Percentiles rank a stretch among this genome's conserved stretches.
These are phyloP conservation scores for Fusarium cicatricum DNA, from an alignment of 2,329 filamentous ascomycete genomes.

Conservation along the genomic window DNA sequence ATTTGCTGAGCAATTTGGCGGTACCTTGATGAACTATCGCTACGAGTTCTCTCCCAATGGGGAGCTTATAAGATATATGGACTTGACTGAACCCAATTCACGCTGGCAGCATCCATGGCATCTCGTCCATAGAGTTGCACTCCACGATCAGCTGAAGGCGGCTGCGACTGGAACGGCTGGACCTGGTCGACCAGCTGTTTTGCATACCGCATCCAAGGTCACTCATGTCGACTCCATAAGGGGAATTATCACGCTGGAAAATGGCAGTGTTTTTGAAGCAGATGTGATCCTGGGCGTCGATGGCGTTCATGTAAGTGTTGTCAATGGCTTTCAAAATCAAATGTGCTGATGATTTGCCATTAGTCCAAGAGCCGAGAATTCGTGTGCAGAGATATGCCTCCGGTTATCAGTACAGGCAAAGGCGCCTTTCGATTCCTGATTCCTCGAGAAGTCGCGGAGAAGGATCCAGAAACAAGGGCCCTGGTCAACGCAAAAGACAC, in stretches of 20 bases:
- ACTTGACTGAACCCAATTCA: constrained; percentile 47
- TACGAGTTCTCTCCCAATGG: constrained; percentile 50
- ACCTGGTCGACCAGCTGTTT: constrained; percentile 47
- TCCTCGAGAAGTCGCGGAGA: constrained; percentile 47
- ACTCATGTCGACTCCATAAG: constrained; percentile 51
- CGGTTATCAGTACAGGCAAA: constrained; percentile 57
- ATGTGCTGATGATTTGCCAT: neutral
- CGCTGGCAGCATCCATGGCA: constrained; percentile 59
- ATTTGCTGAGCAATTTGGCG: constrained; percentile 49
- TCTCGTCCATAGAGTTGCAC: constrained; percentile 59
- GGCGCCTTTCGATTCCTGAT: constrained; percentile 65
- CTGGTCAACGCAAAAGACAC: constrained; percentile 23
- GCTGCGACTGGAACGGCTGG: constrained; percentile 50
- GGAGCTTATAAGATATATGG: constrained; percentile 45
- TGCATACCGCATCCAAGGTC: constrained; percentile 53
- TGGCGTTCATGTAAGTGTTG: constrained; percentile 55
- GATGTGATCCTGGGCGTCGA: constrained; percentile 65
- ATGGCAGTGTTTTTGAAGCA: constrained; percentile 52
- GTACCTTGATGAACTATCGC: constrained; percentile 45
- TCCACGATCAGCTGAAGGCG: constrained; percentile 59
- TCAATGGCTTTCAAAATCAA: fast-evolving
- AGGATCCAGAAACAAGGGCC: constrained; percentile 37
- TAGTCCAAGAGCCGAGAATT: constrained; percentile 40
- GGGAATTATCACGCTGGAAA: constrained; percentile 54
- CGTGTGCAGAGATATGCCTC: constrained; percentile 27